A percentile compares a stretch with the other conserved stretches of the same genome.
Conservation (phyloP, 202 grass and related monocot species). For the Dendrocalamus latiflorus region DNA sequence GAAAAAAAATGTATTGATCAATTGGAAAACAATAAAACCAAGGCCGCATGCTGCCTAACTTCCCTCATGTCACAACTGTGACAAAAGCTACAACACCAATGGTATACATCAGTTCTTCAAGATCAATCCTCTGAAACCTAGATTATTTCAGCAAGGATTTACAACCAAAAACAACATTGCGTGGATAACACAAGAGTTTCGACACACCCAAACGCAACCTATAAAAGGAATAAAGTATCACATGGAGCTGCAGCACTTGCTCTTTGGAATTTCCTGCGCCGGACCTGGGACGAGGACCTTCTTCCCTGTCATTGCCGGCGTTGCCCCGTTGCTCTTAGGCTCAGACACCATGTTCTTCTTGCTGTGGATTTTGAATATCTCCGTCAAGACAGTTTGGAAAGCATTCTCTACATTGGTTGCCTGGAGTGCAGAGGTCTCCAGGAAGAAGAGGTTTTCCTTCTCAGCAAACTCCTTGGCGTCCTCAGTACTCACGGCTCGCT, state of each 20-base stretch:
- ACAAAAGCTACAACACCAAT: background rate
- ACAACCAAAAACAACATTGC: slow-evolving; percentile 24
- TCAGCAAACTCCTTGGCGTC: slow-evolving; percentile 57
- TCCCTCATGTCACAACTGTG: too few species aligned
- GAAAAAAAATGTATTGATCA: background rate
- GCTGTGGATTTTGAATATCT: slow-evolving; percentile 67
- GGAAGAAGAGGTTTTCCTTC: slow-evolving; percentile 65
- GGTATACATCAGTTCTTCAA: background rate
- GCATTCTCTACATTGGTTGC: slow-evolving; percentile 58
- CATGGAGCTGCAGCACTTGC: slow-evolving; percentile 46
- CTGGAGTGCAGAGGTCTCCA: slow-evolving; percentile 60
- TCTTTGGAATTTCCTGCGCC: slow-evolving; percentile 57
- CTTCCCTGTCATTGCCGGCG: slow-evolving; percentile 38
- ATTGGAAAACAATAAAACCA: background rate
- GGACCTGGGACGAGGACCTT: slow-evolving; percentile 49
- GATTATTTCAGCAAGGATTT: background rate
- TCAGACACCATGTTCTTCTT: slow-evolving; percentile 50
- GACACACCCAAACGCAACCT: background rate
- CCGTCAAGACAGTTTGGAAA: slow-evolving; percentile 60
- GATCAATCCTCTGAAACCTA: background rate
- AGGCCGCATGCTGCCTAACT: too few species aligned
- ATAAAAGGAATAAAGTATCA: background rate
- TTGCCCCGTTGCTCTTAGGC: slow-evolving; percentile 21
- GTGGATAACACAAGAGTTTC: background rate
- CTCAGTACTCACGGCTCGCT: slow-evolving; percentile 47